A percentile compares a stretch with the other conserved stretches of the same genome.
Conservation (phyloP, 2,329 filamentous ascomycete genomes). For the Penicillium polonicum region DNA sequence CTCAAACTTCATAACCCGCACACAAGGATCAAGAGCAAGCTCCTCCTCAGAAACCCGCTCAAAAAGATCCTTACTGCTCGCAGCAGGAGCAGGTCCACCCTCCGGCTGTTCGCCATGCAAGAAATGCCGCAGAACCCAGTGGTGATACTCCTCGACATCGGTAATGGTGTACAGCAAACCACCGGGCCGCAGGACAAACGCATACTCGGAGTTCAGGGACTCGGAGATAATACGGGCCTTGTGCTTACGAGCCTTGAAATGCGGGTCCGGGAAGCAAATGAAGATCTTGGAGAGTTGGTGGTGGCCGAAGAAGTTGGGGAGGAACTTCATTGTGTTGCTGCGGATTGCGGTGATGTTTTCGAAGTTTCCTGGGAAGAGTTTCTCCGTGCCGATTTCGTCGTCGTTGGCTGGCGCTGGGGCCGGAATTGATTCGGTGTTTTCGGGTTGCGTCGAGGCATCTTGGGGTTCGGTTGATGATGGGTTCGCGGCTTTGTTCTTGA, state of each 20-base stretch:
- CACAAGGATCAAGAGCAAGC: conserved; percentile 58
- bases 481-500: conserved; percentile 19
- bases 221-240: conserved; percentile 92
- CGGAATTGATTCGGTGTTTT: background rate
- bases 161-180: conserved; percentile 95
- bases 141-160: conserved; percentile 89
- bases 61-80: conserved; percentile 64
- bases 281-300: conserved; percentile 86
- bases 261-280: conserved; percentile 96
- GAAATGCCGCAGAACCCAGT: conserved; percentile 91
- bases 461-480: conserved; percentile 8
- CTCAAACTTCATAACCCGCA: conserved; percentile 66
- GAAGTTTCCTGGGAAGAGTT: conserved; percentile 52
- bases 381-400: conserved; percentile 24
- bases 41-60: conserved; percentile 64
- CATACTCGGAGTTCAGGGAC: conserved; percentile 89
- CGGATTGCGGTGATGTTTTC: conserved; percentile 87
- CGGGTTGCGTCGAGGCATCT: background rate
- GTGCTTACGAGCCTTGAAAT: conserved; percentile 97
- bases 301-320: conserved; percentile 93
- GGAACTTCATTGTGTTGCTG: conserved; percentile 97
- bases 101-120: conserved; percentile 59
- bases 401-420: conserved; percentile 9
- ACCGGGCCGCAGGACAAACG: conserved; percentile 77
- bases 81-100: conserved; percentile 67